These are phyloP conservation scores for Penstemon davidsonii DNA, from an alignment of 257 asterid species.

Conservation along the genomic window DNA sequence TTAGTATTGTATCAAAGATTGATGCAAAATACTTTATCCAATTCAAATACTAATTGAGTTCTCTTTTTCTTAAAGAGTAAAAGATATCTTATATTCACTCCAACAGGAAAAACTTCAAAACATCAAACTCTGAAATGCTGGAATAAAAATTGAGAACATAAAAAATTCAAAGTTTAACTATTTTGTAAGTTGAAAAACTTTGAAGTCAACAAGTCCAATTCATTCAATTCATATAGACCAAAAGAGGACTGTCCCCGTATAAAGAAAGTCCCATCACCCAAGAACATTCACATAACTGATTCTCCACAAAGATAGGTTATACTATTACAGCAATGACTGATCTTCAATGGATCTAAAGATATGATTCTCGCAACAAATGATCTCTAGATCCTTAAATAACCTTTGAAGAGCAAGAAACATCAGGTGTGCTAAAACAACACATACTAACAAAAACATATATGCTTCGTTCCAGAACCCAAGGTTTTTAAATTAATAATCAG, in stretches of 20 bases:
- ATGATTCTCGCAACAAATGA: slow-evolving; percentile 5
- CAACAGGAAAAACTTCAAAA: too few species aligned
- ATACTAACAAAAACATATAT: background rate
- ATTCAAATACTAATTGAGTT: too few species aligned
- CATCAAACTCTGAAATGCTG: too few species aligned
- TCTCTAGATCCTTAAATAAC: background rate
- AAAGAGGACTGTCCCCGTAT: background rate
- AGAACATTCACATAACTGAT: background rate
- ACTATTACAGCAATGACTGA: background rate
- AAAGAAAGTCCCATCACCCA: background rate
- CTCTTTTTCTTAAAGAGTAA: too few species aligned
- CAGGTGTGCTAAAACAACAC: slow-evolving; percentile 3
- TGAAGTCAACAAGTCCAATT: background rate
- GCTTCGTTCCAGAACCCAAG: slow-evolving; percentile 10
- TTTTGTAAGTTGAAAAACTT: background rate
- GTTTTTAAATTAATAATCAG: background rate
- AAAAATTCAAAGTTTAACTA: too few species aligned
- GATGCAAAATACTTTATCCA: too few species aligned
- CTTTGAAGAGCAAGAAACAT: slow-evolving; percentile 2
- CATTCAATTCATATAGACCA: slow-evolving; percentile 2
- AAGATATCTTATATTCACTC: too few species aligned
- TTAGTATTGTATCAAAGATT: too few species aligned
- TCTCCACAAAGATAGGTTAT: slow-evolving; percentile 3
- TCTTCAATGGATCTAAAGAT: background rate
- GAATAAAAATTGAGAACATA: too few species aligned